These are phyloP conservation scores for Stephania yunnanensis DNA, from an alignment of 164 flowering plant species.

Conservation along the genomic window DNA sequence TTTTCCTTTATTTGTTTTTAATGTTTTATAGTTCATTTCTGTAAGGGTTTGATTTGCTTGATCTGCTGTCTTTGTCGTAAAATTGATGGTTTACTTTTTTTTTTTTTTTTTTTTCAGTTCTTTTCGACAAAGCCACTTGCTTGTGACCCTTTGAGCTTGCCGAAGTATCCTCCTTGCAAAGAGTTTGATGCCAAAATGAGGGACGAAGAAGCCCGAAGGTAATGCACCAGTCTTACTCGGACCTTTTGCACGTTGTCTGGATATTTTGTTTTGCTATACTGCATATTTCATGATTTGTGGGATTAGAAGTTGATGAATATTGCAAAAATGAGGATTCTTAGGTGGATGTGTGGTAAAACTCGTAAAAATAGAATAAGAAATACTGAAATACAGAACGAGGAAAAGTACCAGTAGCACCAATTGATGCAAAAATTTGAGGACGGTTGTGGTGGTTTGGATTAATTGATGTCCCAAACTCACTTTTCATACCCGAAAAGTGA, in stretches of 20 bases:
- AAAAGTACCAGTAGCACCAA: too few species aligned
- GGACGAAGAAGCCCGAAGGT: conserved; percentile 97
- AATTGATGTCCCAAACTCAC: too few species aligned
- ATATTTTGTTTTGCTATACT: not conserved
- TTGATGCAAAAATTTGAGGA: too few species aligned
- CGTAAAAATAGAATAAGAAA: too few species aligned
- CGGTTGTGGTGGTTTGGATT: too few species aligned
- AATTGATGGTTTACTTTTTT: not conserved
- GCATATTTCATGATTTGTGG: not conserved
- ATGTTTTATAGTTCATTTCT: not conserved
- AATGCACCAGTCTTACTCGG: not conserved
- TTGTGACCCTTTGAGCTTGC: conserved; percentile 93
- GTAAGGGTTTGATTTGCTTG: not conserved
- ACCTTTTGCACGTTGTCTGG: not conserved
- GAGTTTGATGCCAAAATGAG: conserved; percentile 90
- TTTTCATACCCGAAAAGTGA: too few species aligned
- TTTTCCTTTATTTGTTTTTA: too few species aligned
- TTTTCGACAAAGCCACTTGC: conserved; percentile 77
- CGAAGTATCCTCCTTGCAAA: conserved; percentile 94
- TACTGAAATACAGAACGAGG: too few species aligned
- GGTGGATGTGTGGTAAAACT: too few species aligned
- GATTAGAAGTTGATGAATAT: too few species aligned
- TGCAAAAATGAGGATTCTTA: not conserved
- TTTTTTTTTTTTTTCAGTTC: conserved; percentile 44
- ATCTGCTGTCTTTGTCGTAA: not conserved